Evolutionary conservation across 768 basidiomycete genomes (phyloP).

Genomic region (Leccinellum albellum): DNA sequence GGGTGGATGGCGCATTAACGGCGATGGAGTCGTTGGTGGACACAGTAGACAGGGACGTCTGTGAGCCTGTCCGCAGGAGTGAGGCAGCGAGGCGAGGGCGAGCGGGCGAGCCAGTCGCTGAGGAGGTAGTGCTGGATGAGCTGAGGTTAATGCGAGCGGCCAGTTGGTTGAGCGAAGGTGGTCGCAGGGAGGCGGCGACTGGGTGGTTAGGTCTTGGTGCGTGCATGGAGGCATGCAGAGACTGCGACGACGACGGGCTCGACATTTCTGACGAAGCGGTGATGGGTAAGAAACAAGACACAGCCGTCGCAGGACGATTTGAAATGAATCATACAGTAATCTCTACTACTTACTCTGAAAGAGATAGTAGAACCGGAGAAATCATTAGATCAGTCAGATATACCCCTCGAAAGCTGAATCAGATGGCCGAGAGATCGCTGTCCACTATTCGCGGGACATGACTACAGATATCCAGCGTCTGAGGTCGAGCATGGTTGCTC

Average conservation of each 20-base stretch:
- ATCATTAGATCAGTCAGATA: no score
- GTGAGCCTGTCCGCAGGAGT: slow-evolving; percentile 58
- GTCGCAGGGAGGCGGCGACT: slow-evolving; percentile 36
- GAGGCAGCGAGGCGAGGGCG: slow-evolving; percentile 76
- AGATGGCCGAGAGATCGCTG: no score
- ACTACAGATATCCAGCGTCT: not conserved
- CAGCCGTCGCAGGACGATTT: not conserved
- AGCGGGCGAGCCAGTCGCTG: slow-evolving; percentile 28
- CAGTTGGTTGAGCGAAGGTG: slow-evolving; percentile 78
- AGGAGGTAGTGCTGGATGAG: slow-evolving; percentile 14
- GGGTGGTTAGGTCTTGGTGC: slow-evolving; percentile 38
- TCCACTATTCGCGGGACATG: no score
- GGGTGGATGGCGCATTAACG: slow-evolving; percentile 63
- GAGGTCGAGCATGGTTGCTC: not conserved
- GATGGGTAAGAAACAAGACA: slow-evolving; percentile 13
- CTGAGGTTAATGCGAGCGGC: slow-evolving; percentile 69
- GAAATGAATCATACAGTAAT: no score
- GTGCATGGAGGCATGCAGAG: slow-evolving; percentile 30
- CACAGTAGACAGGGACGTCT: slow-evolving; percentile 50
- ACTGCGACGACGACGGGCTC: slow-evolving; percentile 29
- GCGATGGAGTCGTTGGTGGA: slow-evolving; percentile 55
- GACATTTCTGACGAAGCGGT: slow-evolving; percentile 23
- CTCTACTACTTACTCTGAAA: no score
- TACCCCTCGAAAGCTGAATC: no score
- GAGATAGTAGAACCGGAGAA: no score